phyloP scores from a whole-genome alignment of 176 grass and related monocot species.

The Lolium perenne region DNA sequence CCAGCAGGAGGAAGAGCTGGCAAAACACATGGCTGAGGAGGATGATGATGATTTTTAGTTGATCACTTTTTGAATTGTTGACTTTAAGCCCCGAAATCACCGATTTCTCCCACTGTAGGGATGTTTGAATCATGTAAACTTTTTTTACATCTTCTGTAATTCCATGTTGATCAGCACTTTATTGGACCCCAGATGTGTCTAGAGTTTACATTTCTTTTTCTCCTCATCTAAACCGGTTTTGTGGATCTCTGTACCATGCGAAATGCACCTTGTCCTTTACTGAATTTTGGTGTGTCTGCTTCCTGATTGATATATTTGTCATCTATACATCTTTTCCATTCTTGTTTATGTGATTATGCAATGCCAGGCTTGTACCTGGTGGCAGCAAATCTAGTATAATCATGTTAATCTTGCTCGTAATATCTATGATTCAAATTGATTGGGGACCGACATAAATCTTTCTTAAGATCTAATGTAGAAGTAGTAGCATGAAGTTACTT shows the following conservation, averaged over 20 bases:
- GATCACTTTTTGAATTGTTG: constrained; percentile 1
- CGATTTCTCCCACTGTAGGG: neutral
- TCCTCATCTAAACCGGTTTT: neutral
- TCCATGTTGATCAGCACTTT: constrained; percentile 12
- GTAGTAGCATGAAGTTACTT: neutral
- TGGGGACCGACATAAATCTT: neutral
- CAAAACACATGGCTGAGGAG: constrained; percentile 87
- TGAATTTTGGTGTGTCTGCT: constrained; percentile 8
- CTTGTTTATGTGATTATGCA: neutral
- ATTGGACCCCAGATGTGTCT: constrained; percentile 8
- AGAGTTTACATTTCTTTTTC: neutral
- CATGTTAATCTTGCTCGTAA: too few species aligned
- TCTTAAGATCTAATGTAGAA: constrained; percentile 4
- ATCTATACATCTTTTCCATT: neutral
- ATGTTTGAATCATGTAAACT: constrained; percentile 2
- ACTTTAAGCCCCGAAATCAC: constrained; percentile 5
- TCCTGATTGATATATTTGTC: neutral
- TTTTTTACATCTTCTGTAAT: constrained; percentile 12
- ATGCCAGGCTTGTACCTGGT: neutral
- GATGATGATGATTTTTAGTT: constrained; percentile 84
- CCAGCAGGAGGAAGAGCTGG: constrained; percentile 90
- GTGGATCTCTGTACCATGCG: neutral
- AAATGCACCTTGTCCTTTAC: neutral
- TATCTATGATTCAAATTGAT: neutral
- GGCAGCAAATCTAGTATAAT: too few species aligned